These are phyloP conservation scores for Wickerhamiella sorbophila DNA, from an alignment of 805 yeast species.

Conservation along the genomic window DNA sequence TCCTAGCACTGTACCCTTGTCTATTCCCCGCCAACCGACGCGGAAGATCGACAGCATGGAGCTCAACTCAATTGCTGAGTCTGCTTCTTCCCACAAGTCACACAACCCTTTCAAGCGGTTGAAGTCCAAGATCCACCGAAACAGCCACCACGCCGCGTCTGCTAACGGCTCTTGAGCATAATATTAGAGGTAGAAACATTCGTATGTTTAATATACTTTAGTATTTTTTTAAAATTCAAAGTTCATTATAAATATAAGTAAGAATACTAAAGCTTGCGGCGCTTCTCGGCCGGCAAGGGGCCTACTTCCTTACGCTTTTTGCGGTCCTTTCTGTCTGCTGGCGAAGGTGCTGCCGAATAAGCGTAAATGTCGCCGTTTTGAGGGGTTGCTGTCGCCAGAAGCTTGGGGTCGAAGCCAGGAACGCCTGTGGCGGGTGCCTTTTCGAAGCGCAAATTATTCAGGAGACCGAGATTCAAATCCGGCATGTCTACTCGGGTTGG, in stretches of 20 bases:
- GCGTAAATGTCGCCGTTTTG: conserved; percentile 1
- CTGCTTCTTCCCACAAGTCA: background rate
- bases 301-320: conserved; percentile 6
- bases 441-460: conserved; percentile 44
- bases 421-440: conserved; percentile 54
- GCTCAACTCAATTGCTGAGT: background rate
- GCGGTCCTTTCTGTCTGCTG: background rate
- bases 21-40: background rate
- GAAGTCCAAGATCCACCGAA: background rate
- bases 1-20: background rate
- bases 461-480: conserved; percentile 25
- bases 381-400: conserved; percentile 34
- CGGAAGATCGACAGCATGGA: background rate
- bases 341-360: conserved; percentile 1
- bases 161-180: background rate
- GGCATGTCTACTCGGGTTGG: conserved; percentile 31
- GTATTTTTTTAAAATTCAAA: too few relatives aligned
- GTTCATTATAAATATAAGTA: background rate
- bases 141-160: background rate
- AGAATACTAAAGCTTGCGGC: background rate
- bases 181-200: too few relatives aligned
- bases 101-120: background rate
- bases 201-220: too few relatives aligned
- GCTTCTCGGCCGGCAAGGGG: conserved; percentile 5
- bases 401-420: conserved; percentile 59